Evolutionary conservation across 306 rosid genomes (phyloP), one percentile per base, ranked within the genome.

Genomic region (Cercis canadensis): DNA sequence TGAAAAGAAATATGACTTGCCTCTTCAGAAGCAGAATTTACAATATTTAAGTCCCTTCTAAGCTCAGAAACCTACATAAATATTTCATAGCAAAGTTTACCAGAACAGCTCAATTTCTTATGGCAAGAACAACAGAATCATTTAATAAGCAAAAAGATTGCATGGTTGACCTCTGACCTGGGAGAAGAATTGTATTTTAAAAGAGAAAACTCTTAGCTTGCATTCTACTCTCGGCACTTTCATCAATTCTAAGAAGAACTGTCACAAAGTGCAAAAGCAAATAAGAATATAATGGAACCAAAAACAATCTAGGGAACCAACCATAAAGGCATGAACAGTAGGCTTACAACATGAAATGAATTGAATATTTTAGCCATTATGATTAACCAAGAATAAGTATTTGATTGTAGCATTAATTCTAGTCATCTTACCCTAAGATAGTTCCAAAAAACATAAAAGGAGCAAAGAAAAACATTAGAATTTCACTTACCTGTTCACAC

Each of bases 171-270:
- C 36, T 69, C 87, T 80, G 64, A 91, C 99, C 96, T 91, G 99
- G 43, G 83, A 34, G 54, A 56, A 33, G 67, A 95, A 95, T 70
- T 95, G 97, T 75, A 95, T 87, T 85, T 89, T 95, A 65, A 91
- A 95, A 24, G 90, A 75, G 82, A 95, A 89, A 71, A 94, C 98
- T 85, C 97, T 81, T 62, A 94, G 87, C 92, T 94, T 94, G 80
- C 77, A 81, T 68, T 90, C 96, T 49, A 87, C 96, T 76, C 97
- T 83, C 29, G 98, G 98, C 19, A 94, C 98, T 84, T 83, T 90
- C 98, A 94, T 87, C 82, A 89, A 45, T 80, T 90, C 97, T 63
- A 87, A 54, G 80, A 94, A 94, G 80, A 88, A 94, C 98, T 94
- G 75, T 73, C 52, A 75, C 40, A 70, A 66, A 76, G 55, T 47